These are phyloP conservation scores for Beauveria sp. DNA, from an alignment of 2,329 filamentous ascomycete genomes.

Conservation along the genomic window DNA sequence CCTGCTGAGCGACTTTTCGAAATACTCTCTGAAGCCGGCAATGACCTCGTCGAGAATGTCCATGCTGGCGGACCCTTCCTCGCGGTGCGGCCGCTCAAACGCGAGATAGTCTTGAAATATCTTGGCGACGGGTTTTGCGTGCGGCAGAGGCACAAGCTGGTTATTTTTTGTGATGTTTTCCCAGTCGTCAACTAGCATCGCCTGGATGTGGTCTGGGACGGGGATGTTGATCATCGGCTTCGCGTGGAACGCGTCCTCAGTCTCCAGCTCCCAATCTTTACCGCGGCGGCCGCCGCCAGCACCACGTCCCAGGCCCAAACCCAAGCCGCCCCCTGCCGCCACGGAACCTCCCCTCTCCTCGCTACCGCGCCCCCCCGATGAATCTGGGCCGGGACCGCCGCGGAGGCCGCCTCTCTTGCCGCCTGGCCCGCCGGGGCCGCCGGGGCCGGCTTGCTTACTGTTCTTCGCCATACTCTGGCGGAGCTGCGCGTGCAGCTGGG, in stretches of 20 bases:
- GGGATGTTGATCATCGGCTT: slow-evolving; percentile 80
- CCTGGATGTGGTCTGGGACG: slow-evolving; percentile 85
- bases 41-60: slow-evolving; percentile 89
- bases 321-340: slow-evolving; percentile 43
- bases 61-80: slow-evolving; percentile 59
- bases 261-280: slow-evolving; percentile 76
- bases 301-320: slow-evolving; percentile 37
- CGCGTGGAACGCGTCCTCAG: slow-evolving; percentile 82
- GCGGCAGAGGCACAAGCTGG: slow-evolving; percentile 79
- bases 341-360: slow-evolving; percentile 60
- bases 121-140: slow-evolving; percentile 62
- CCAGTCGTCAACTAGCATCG: slow-evolving; percentile 94
- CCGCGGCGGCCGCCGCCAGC: slow-evolving; percentile 63
- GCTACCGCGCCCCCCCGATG: slow-evolving; percentile 57
- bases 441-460: slow-evolving; percentile 34
- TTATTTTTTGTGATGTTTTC: slow-evolving; percentile 96
- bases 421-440: slow-evolving; percentile 17
- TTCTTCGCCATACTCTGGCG: slow-evolving; percentile 48
- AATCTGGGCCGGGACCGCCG: slow-evolving; percentile 31
- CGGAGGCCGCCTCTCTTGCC: not conserved
- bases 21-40: slow-evolving; percentile 82
- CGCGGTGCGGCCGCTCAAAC: slow-evolving; percentile 60
- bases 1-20: slow-evolving; percentile 80
- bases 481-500: slow-evolving; percentile 62
- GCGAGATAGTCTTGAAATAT: slow-evolving; percentile 77